phyloP scores from a whole-genome alignment of 805 yeast species.

The Wickerhamia fluorescens region DNA sequence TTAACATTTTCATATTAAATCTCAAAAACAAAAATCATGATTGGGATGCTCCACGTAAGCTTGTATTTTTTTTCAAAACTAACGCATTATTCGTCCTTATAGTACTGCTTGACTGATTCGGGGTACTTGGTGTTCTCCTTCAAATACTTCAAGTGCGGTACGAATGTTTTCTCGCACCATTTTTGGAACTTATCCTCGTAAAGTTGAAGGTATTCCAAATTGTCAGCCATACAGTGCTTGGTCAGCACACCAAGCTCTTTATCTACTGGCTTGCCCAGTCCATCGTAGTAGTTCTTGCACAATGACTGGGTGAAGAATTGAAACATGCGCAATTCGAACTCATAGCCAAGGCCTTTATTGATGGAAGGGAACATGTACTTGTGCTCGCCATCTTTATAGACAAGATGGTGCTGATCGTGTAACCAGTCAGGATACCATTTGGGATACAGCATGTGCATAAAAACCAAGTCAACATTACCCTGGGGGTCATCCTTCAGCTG shows the following conservation, averaged over 20 bases:
- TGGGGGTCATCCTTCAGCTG: slow-evolving; percentile 10
- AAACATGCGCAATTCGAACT: slow-evolving; percentile 34
- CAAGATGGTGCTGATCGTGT: slow-evolving; percentile 28
- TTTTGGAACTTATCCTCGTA: slow-evolving; percentile 17
- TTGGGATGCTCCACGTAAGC: too few species aligned
- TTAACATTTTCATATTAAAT: too few species aligned
- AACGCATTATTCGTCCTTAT: too few species aligned
- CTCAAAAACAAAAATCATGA: too few species aligned
- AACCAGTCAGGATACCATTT: slow-evolving; percentile 31
- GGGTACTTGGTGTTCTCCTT: slow-evolving; percentile 30
- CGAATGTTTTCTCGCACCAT: slow-evolving; percentile 29
- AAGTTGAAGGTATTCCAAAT: slow-evolving; percentile 18
- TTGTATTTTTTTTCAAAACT: too few species aligned
- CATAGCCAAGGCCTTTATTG: slow-evolving; percentile 33
- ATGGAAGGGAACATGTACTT: slow-evolving; percentile 33
- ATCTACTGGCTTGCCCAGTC: slow-evolving; percentile 20
- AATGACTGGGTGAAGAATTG: slow-evolving; percentile 33
- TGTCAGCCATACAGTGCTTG: slow-evolving; percentile 28
- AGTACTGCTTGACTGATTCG: too few species aligned
- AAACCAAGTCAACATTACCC: slow-evolving; percentile 18
- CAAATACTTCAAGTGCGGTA: slow-evolving; percentile 38
- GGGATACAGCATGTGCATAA: slow-evolving; percentile 59
- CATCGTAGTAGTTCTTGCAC: slow-evolving; percentile 28
- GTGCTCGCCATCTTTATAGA: slow-evolving; percentile 26
- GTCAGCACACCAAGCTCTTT: slow-evolving; percentile 12